phyloP scores from a whole-genome alignment of 495 filamentous ascomycete genomes.

The Hypoxylon lenormandii region DNA sequence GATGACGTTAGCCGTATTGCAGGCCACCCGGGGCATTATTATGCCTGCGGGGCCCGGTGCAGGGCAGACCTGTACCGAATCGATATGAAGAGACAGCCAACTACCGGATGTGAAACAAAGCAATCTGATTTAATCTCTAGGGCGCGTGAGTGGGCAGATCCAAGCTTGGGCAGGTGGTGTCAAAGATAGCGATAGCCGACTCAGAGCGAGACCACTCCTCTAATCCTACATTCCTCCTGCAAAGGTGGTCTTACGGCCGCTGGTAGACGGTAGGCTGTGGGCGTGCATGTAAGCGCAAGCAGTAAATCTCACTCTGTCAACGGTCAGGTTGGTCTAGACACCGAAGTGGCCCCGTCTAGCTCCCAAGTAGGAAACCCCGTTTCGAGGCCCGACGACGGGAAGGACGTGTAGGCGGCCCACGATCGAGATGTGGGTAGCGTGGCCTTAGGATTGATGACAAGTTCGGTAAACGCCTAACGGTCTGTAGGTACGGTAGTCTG shows the following conservation, averaged over 20 bases:
- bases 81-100: background rate
- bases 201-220: conserved; percentile 19
- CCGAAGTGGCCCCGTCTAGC: background rate
- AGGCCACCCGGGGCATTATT: conserved; percentile 31
- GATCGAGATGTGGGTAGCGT: conserved; percentile 1
- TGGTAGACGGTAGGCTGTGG: too few species aligned
- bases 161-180: background rate
- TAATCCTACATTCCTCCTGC: conserved; percentile 43
- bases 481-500: too few species aligned
- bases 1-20: conserved; percentile 25
- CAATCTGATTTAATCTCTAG: background rate
- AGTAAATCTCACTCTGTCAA: conserved; percentile 15
- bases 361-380: conserved; percentile 22
- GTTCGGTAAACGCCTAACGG: background rate
- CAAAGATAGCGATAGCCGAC: background rate
- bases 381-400: conserved; percentile 19
- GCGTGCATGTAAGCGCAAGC: conserved; percentile 4
- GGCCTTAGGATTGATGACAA: background rate
- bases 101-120: conserved; percentile 19
- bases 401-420: background rate
- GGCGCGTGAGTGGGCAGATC: background rate
- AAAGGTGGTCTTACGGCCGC: conserved; percentile 3
- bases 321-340: conserved; percentile 14
- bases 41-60: conserved; percentile 20
- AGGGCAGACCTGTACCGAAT: conserved; percentile 17